phyloP scores from a whole-genome alignment of 2,329 filamentous ascomycete genomes.

The Sarocladiaceae sp. region DNA sequence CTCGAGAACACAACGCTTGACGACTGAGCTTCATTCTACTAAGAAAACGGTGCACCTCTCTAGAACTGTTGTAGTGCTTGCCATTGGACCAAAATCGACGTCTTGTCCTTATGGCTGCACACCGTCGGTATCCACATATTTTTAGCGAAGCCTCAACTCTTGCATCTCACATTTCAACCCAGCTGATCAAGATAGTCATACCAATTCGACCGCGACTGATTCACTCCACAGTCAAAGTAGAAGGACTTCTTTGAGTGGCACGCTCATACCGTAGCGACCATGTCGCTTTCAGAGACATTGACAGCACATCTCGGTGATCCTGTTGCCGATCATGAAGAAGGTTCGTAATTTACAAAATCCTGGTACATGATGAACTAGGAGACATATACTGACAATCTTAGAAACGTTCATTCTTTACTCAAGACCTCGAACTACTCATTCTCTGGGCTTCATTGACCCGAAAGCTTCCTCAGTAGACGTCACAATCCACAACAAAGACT shows the following conservation, averaged over 20 bases:
- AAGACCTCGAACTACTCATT: conserved; percentile 65
- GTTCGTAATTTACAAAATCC: too few species aligned
- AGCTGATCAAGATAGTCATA: too few species aligned
- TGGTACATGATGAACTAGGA: too few species aligned
- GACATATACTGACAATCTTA: conserved; percentile 37
- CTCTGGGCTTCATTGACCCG: conserved; percentile 82
- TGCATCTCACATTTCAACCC: background rate
- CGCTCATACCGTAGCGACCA: conserved; percentile 12
- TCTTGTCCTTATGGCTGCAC: too few species aligned
- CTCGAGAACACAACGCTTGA: too few species aligned
- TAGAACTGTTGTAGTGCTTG: too few species aligned
- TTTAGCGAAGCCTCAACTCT: background rate
- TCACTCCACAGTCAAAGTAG: background rate
- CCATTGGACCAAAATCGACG: too few species aligned
- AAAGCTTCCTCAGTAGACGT: conserved; percentile 62
- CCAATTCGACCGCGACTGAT: too few species aligned
- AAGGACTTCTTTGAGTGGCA: background rate
- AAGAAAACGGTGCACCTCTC: too few species aligned
- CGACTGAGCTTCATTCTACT: too few species aligned
- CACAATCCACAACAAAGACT: conserved; percentile 63
- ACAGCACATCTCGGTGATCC: conserved; percentile 34
- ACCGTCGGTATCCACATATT: conserved; percentile 2
- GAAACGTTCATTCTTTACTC: conserved; percentile 89
- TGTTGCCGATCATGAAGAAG: conserved; percentile 45
- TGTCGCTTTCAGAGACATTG: conserved; percentile 17